Base-by-base conservation (phyloP, 2,329 filamentous ascomycete genomes). In the Claviceps arundinis region DNA sequence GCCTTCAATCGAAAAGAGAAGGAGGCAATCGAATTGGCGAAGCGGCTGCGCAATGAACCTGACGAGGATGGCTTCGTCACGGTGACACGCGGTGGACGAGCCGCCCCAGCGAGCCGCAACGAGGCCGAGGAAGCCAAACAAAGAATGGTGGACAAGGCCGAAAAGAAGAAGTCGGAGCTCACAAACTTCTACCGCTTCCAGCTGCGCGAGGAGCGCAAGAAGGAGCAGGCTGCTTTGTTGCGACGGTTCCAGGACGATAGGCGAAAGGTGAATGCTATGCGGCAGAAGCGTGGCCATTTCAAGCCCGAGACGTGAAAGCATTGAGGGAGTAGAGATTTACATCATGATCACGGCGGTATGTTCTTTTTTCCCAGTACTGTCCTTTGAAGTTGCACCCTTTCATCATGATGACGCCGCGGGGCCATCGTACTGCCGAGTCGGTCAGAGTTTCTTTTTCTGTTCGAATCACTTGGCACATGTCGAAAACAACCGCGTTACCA, bases 51-150 rank as follows among this genome's bases (percentile, higher is more conserved):
- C 55, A 84, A 85, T 59, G 83, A 89, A 61, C 89, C 91, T 0
- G 93, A 98, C 66, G 90, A 89, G 62, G 93, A 98, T 66, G 93
- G 93, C 2, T 98, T 98, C 65, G 78, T 97, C 48, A 97, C 90
- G 3, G 93, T 98, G 24, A 86, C 84, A 1, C 78, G 87, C 51
- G 89, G 89, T 26, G 86, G 87, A 41, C 74, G 84, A 53, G 76
- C 76, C 6, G 85, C 84, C n/a, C 82, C 87, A 1, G 89, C 87
- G 1, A 78, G 83, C 51, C 76, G 82, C 56, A 84, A 84, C 59
- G 89, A 86, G 61, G 80, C 82, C 42, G 78, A 82, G 61, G 79
- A 80, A 59, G 75, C 75, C 47, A 70, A 69, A 55, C 71, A 70
- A 60, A 77, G 74, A 66, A 77, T 82, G 72, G 70, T 80, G 62